phyloP scores from a whole-genome alignment of 2,329 filamentous ascomycete species.

The Cladophialophora carrionii region DNA sequence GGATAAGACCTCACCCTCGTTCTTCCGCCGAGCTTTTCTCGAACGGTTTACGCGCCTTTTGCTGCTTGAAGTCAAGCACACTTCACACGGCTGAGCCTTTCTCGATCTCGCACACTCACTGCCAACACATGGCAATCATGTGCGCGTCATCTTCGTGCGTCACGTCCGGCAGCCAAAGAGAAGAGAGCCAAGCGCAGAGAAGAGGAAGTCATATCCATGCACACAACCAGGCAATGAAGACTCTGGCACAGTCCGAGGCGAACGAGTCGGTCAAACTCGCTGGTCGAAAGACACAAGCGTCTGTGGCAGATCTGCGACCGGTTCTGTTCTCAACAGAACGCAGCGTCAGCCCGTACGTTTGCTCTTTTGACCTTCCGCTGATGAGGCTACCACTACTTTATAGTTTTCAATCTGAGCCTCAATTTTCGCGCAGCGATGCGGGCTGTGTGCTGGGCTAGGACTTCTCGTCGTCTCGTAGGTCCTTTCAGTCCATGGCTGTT shows the following conservation, averaged over 20 bases:
- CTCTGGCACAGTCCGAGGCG: slow-evolving; percentile 29
- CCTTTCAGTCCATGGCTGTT: slow-evolving; percentile 1
- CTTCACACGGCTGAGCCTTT: slow-evolving; percentile 1
- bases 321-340: slow-evolving; percentile 10
- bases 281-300: slow-evolving; percentile 14
- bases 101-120: not conserved
- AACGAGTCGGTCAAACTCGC: slow-evolving; percentile 11
- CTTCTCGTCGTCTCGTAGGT: not conserved
- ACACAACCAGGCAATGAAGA: slow-evolving; percentile 30
- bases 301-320: slow-evolving; percentile 27
- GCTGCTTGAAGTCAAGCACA: not conserved
- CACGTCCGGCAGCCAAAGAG: slow-evolving; percentile 12
- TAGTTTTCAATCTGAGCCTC: slow-evolving; percentile 38
- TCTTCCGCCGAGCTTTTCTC: slow-evolving; percentile 1
- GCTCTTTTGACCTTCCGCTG: slow-evolving; percentile 14
- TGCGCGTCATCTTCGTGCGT: slow-evolving; percentile 4
- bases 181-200: not conserved
- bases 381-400: slow-evolving; percentile 18
- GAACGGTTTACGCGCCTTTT: not conserved
- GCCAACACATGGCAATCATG: slow-evolving; percentile 19
- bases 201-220: slow-evolving; percentile 17
- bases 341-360: slow-evolving; percentile 31
- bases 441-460: slow-evolving; percentile 13
- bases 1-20: slow-evolving; percentile 9
- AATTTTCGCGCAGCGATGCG: slow-evolving; percentile 19